phyloP scores from a whole-genome alignment of 805 yeast species.

The Ascoidea rubescens region DNA sequence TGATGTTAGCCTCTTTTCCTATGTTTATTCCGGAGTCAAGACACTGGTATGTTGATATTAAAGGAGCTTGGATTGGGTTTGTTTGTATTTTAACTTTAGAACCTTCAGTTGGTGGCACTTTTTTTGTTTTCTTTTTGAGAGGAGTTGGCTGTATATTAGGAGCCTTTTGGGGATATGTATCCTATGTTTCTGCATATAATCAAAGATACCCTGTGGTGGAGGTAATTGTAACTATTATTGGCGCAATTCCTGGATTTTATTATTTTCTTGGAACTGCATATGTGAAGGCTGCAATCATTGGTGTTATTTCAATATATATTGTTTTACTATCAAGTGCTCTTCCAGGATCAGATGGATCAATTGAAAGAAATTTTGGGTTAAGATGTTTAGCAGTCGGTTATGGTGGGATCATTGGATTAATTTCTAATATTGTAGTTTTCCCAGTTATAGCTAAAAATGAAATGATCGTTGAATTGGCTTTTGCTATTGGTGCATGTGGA shows the following conservation, averaged over 20 bases:
- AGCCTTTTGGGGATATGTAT: constrained; percentile 33
- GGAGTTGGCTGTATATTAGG: constrained; percentile 33
- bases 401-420: constrained; percentile 33
- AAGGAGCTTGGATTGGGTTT: constrained; percentile 42
- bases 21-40: constrained; percentile 33
- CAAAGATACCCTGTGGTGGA: constrained; percentile 28
- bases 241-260: constrained; percentile 32
- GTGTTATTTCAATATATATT: constrained; percentile 30
- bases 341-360: constrained; percentile 26
- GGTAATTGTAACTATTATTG: constrained; percentile 26
- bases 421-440: constrained; percentile 30
- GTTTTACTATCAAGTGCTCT: constrained; percentile 30
- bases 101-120: constrained; percentile 36
- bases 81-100: constrained; percentile 35
- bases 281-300: constrained; percentile 36
- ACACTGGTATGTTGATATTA: constrained; percentile 31
- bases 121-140: constrained; percentile 31
- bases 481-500: constrained; percentile 25
- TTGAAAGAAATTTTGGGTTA: constrained; percentile 30
- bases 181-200: constrained; percentile 29
- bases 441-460: constrained; percentile 35
- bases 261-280: constrained; percentile 30
- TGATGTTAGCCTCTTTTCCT: constrained; percentile 34
- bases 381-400: constrained; percentile 35
- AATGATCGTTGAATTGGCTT: constrained; percentile 26